phyloP scores from a whole-genome alignment of 1,284 basidiomycete species.

The Leccinum fallax region DNA sequence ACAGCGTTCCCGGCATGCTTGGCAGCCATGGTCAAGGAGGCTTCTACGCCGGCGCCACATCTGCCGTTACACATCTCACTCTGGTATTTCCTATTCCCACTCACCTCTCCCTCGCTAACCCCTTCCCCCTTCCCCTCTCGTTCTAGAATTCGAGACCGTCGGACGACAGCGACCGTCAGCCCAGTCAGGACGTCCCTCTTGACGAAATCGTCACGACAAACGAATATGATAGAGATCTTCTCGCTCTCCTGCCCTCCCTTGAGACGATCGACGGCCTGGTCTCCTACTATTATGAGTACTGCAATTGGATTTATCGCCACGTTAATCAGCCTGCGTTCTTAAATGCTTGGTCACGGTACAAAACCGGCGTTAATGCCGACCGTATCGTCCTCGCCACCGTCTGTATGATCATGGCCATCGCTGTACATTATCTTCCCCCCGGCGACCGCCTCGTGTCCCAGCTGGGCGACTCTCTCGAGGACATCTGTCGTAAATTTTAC shows the following conservation, averaged over 20 bases:
- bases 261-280: slow-evolving; percentile 72
- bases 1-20: slow-evolving; percentile 61
- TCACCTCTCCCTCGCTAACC: slow-evolving; percentile 15
- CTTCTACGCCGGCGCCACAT: slow-evolving; percentile 73
- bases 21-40: slow-evolving; percentile 65
- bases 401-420: slow-evolving; percentile 69
- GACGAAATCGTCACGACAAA: slow-evolving; percentile 47
- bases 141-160: slow-evolving; percentile 49
- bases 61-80: slow-evolving; percentile 65
- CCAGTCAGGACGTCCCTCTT: slow-evolving; percentile 44
- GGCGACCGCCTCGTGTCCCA: slow-evolving; percentile 59
- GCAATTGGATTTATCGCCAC: slow-evolving; percentile 82
- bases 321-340: slow-evolving; percentile 64
- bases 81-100: slow-evolving; percentile 44
- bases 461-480: slow-evolving; percentile 51
- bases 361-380: slow-evolving; percentile 61
- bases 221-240: slow-evolving; percentile 72
- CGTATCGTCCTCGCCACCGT: slow-evolving; percentile 70
- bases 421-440: slow-evolving; percentile 68
- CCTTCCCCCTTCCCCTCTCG: slow-evolving; percentile 18
- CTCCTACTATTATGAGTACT: slow-evolving; percentile 77
- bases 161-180: slow-evolving; percentile 54
- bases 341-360: slow-evolving; percentile 71
- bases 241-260: slow-evolving; percentile 61
- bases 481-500: slow-evolving; percentile 64